These are phyloP conservation scores for Amylocystis lapponica DNA, from an alignment of 768 basidiomycete genomes.

Conservation along the genomic window DNA sequence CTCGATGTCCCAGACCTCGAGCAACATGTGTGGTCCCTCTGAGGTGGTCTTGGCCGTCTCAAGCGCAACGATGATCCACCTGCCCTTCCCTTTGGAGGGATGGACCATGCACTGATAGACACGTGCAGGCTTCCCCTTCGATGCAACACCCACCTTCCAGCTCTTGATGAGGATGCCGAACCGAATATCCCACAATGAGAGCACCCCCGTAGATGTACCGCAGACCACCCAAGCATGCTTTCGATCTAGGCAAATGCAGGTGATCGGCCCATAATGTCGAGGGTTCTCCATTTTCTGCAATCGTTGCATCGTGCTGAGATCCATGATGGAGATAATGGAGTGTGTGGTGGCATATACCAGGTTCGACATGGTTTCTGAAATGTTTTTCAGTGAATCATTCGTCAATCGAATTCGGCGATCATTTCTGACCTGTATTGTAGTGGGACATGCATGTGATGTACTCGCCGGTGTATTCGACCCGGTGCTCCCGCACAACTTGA, in stretches of 20 bases:
- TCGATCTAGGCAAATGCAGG: slow-evolving; percentile 76
- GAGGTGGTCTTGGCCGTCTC: slow-evolving; percentile 34
- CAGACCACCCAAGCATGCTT: slow-evolving; percentile 85
- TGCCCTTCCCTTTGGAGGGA: slow-evolving; percentile 80
- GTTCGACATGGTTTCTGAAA: slow-evolving; percentile 71
- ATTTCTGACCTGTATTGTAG: slow-evolving; percentile 58
- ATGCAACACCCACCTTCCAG: slow-evolving; percentile 69
- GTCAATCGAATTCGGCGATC: slow-evolving; percentile 3
- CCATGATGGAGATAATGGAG: slow-evolving; percentile 67
- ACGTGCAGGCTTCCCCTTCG: slow-evolving; percentile 45
- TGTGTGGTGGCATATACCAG: slow-evolving; percentile 84
- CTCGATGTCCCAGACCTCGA: slow-evolving; percentile 95
- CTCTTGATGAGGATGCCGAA: slow-evolving; percentile 86
- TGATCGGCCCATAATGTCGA: slow-evolving; percentile 80
- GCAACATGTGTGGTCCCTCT: slow-evolving; percentile 38
- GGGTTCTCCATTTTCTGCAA: slow-evolving; percentile 80
- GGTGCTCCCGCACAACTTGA: slow-evolving; percentile 76
- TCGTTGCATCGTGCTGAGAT: slow-evolving; percentile 79
- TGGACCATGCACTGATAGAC: slow-evolving; percentile 78
- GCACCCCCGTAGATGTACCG: slow-evolving; percentile 78
- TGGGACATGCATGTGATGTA: slow-evolving; percentile 83
- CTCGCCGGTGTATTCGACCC: slow-evolving; percentile 65
- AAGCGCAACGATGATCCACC: slow-evolving; percentile 85
- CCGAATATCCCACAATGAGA: slow-evolving; percentile 92
- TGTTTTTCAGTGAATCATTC: no score